These are phyloP conservation scores for Ophiostoma pallidulum DNA, from an alignment of 2,329 filamentous ascomycete genomes.

Conservation along the genomic window DNA sequence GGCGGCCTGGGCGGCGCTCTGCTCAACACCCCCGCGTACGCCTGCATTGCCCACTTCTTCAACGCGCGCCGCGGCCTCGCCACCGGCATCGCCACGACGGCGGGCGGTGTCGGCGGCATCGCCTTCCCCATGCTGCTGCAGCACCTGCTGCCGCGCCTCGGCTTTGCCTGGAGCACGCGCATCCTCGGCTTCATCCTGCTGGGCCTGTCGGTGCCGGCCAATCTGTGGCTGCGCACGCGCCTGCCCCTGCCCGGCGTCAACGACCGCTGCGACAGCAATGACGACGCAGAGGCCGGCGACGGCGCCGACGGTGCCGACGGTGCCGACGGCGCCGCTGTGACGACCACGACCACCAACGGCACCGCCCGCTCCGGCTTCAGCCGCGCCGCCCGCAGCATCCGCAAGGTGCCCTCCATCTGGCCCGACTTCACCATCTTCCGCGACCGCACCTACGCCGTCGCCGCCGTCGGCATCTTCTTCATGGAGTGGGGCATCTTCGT, in stretches of 20 bases:
- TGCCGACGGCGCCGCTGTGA: background rate
- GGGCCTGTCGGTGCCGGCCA: conserved; percentile 36
- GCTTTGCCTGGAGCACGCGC: conserved; percentile 41
- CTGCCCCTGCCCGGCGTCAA: conserved; percentile 36
- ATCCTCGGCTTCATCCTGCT: conserved; percentile 42
- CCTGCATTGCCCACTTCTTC: conserved; percentile 72
- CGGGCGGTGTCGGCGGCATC: conserved; percentile 61
- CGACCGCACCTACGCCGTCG: conserved; percentile 49
- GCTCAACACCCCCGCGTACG: conserved; percentile 68
- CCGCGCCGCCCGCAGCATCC: background rate
- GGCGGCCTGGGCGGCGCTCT: conserved; percentile 64
- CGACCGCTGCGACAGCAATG: conserved; percentile 25
- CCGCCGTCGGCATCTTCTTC: conserved; percentile 56
- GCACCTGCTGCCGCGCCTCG: conserved; percentile 34
- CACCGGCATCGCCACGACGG: conserved; percentile 71
- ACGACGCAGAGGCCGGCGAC: conserved; percentile 13
- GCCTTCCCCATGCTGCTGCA: conserved; percentile 45
- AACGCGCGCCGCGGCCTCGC: conserved; percentile 60
- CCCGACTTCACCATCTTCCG: conserved; percentile 55
- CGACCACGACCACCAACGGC: conserved; percentile 44
- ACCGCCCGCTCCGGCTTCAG: conserved; percentile 16
- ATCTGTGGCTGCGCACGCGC: conserved; percentile 41
- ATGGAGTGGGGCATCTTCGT: conserved; percentile 64
- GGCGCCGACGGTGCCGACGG: background rate
- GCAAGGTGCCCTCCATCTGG: conserved; percentile 26